Conservation (phyloP, 148 eudicot genomes). For the Polygonum maritimum region DNA sequence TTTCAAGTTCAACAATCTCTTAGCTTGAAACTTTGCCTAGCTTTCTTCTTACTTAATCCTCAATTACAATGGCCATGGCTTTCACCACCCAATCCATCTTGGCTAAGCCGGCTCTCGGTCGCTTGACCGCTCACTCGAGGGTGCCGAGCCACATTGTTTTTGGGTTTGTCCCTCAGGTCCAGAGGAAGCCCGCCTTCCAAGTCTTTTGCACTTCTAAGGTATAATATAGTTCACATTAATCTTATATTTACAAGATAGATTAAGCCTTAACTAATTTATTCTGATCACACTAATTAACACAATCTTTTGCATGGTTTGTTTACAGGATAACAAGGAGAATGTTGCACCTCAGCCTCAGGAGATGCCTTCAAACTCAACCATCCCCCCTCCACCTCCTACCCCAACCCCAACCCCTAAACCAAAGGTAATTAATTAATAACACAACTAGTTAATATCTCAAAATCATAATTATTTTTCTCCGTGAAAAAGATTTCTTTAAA, state of each 20-base stretch:
- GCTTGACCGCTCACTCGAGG: not conserved
- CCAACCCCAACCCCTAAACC: conserved; percentile 21
- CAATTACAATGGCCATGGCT: conserved; percentile 5
- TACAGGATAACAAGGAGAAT: conserved; percentile 12
- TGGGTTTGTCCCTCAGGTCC: not conserved
- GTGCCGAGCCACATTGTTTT: not conserved
- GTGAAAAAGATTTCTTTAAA: too few species aligned
- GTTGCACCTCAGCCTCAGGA: not conserved
- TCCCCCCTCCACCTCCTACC: not conserved
- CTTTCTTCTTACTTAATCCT: too few species aligned
- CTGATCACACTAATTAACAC: not conserved
- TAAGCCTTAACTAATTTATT: not conserved
- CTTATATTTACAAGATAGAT: not conserved
- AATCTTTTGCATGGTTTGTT: not conserved
- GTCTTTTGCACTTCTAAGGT: not conserved
- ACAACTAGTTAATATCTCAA: too few species aligned
- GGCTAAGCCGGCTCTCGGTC: conserved; percentile 4
- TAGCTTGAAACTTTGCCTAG: not conserved
- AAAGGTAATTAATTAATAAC: conserved; percentile 13
- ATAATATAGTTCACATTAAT: not conserved
- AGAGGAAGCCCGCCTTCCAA: conserved; percentile 2
- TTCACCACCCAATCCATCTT: conserved; percentile 4
- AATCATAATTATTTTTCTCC: too few species aligned
- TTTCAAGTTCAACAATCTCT: not conserved
- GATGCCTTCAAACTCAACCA: not conserved